Conservation (phyloP, 2,329 filamentous ascomycete species). For the Apiospora marii region DNA sequence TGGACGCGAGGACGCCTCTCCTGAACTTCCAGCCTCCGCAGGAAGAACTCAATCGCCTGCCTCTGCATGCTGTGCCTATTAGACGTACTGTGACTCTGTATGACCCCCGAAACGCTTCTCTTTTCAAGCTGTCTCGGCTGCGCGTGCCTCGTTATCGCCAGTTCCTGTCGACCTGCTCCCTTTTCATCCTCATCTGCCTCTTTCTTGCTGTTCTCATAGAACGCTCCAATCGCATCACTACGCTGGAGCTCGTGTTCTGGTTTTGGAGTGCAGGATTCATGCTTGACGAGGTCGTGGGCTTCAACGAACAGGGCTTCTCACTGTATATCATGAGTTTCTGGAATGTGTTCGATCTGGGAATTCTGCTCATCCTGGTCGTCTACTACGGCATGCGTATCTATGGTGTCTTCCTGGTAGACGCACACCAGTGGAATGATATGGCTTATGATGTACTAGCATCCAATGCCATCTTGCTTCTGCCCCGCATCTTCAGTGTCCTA, state of each 20-base stretch:
- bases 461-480: constrained; percentile 88
- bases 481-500: constrained; percentile 88
- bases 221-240: constrained; percentile 81
- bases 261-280: constrained; percentile 98
- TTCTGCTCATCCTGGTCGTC: constrained; percentile 81
- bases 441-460: constrained; percentile 95
- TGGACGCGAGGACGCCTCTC: constrained; percentile 60
- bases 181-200: constrained; percentile 82
- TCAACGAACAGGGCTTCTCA: constrained; percentile 95
- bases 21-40: constrained; percentile 49
- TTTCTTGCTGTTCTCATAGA: constrained; percentile 84
- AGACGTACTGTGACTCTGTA: constrained; percentile 86
- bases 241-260: constrained; percentile 90
- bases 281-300: constrained; percentile 94
- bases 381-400: constrained; percentile 93
- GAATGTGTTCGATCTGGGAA: constrained; percentile 95
- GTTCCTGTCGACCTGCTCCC: constrained; percentile 86
- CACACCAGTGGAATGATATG: constrained; percentile 78
- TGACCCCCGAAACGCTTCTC: constrained; percentile 86
- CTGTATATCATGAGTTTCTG: constrained; percentile 98
- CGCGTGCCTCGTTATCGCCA: constrained; percentile 92
- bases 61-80: constrained; percentile 51
- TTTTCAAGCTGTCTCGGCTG: constrained; percentile 89
- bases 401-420: constrained; percentile 82
- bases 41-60: constrained; percentile 41